Evolutionary conservation across 768 basidiomycete genomes (phyloP).

Genomic region (Chalciporus pseudorubinellus): DNA sequence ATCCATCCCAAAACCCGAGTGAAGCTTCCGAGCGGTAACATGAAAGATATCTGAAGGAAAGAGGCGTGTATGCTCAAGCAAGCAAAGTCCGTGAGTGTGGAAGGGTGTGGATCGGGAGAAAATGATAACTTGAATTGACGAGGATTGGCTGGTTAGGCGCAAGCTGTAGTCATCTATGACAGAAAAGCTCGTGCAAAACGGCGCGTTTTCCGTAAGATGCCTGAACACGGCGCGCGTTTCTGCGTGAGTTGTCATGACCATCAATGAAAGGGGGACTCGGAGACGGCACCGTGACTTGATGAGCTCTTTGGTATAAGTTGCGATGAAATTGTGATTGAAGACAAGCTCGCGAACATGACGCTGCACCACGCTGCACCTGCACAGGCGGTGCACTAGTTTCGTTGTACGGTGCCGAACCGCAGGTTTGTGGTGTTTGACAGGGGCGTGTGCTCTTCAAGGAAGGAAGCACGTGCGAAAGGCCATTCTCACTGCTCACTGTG

Average conservation of each 20-base stretch:
- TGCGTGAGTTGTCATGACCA: slow-evolving; percentile 17
- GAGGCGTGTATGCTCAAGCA: neutral
- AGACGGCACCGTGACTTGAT: neutral
- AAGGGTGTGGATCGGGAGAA: slow-evolving; percentile 1
- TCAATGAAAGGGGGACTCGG: slow-evolving; percentile 4
- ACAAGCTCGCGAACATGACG: slow-evolving; percentile 18
- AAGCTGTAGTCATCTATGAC: slow-evolving; percentile 2
- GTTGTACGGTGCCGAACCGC: too few relatives aligned
- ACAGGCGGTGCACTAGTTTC: too few relatives aligned
- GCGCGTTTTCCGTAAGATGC: slow-evolving; percentile 14
- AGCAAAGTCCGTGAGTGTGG: slow-evolving; percentile 2
- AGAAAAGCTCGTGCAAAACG: neutral
- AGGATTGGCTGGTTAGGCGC: neutral
- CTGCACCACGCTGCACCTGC: too few relatives aligned
- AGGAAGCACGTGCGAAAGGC: neutral
- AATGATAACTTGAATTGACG: neutral
- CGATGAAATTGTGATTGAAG: neutral
- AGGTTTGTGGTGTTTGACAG: neutral
- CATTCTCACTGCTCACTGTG: too few relatives aligned
- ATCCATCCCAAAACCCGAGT: slow-evolving; percentile 1
- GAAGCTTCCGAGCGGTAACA: neutral
- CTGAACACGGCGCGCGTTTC: slow-evolving; percentile 14
- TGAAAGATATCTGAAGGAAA: neutral
- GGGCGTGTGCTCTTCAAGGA: neutral
- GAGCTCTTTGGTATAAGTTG: neutral